Conservation (phyloP, 2,329 filamentous ascomycete genomes). For the Ambrosiella cleistominuta region DNA sequence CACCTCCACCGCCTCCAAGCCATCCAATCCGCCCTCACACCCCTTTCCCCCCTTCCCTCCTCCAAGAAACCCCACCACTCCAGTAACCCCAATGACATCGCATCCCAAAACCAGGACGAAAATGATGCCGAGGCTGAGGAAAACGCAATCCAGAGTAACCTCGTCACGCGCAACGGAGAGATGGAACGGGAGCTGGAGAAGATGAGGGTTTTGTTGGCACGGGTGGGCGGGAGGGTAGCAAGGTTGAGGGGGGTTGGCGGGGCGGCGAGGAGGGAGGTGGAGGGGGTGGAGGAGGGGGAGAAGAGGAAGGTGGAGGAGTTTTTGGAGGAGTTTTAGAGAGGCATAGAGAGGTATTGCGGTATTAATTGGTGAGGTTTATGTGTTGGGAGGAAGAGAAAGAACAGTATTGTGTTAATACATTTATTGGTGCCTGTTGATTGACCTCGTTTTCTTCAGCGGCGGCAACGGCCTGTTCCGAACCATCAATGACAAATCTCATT, state of each 20-base stretch:
- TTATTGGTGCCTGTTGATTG: too few species aligned
- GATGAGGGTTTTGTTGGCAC: slow-evolving; percentile 44
- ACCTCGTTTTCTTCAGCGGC: too few species aligned
- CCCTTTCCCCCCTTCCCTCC: slow-evolving; percentile 22
- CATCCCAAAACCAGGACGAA: slow-evolving; percentile 6
- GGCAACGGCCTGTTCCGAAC: too few species aligned
- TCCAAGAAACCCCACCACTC: neutral
- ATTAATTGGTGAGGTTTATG: neutral
- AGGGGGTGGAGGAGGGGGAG: slow-evolving; percentile 4
- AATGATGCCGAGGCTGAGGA: slow-evolving; percentile 16
- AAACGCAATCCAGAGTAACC: slow-evolving; percentile 41
- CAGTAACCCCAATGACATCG: neutral
- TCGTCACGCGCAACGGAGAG: slow-evolving; percentile 46
- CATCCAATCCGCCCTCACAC: slow-evolving; percentile 33
- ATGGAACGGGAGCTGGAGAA: slow-evolving; percentile 48
- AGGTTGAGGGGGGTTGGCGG: slow-evolving; percentile 19
- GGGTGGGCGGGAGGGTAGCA: slow-evolving; percentile 37
- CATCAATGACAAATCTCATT: too few species aligned
- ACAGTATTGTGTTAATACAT: too few species aligned
- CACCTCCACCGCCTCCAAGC: slow-evolving; percentile 30
- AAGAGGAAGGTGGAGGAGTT: slow-evolving; percentile 7
- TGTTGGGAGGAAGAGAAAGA: too few species aligned
- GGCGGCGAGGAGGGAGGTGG: neutral
- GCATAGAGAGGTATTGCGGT: neutral
- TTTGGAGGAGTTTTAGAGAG: slow-evolving; percentile 1